Evolutionary conservation across 768 basidiomycete species (phyloP), one percentile per base, ranked within the genome.

Genomic region (Boletus rubescentipes): DNA sequence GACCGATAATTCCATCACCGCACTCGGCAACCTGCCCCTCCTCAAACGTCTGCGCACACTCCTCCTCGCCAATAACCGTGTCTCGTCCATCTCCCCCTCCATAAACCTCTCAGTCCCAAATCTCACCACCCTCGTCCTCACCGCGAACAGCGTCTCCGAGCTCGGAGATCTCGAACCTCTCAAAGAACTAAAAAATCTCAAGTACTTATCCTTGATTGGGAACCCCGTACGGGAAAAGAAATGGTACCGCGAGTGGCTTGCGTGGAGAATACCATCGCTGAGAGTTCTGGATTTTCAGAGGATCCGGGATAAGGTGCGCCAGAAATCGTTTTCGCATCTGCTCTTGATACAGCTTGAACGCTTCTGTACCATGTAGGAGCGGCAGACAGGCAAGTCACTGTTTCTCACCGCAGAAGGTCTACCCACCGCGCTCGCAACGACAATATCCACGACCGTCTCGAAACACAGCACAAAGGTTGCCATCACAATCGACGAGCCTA

Each of bases 221-320:
- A 91, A 91, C 62, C 91, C 93, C 51, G 90, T 94, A 31, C 76
- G 80, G 68, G 89, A 93, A 77, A 90, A 89, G 80, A 91, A 93
- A 83, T 91, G 89, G 85, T 96, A 95, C 78, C 89, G 92, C 77
- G 91, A 93, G 77, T 96, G 93, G 93, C 83, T 94, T 78, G 85
- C 90, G 63, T 93, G 85, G 84, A 84, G 86, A 76, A 79, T 93
- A 78, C 85, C 87, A 72, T 80, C 82, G 68, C 81, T 96, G 68
- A 86, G 93, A 81, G 89, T 93, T 75, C 79, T 96, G 68, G 93
- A 96, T 82, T 96, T 91, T 75, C 89, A 93, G 80, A 85, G 93
- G 75, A 90, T 96, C 66, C 86, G 89, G 70, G 92, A 94, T 72
- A 93, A 93, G 85, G 93, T 93, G 77, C 78, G 86, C 76, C 72